Conservation (phyloP, 2,329 filamentous ascomycete genomes). For the Talaromyces sp. region DNA sequence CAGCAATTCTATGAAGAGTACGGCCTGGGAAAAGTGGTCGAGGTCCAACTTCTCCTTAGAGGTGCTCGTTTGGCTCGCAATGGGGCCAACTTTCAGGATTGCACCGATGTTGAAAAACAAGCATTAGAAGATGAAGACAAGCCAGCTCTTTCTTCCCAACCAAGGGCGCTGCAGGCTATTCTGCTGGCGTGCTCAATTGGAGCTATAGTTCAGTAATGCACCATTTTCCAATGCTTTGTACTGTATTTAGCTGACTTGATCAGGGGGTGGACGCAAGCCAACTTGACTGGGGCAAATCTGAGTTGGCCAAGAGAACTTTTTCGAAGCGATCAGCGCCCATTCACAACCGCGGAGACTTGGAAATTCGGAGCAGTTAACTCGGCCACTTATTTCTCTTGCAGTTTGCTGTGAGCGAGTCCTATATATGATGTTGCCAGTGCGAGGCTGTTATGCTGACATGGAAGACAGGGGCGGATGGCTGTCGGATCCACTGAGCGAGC, state of each 20-base stretch:
- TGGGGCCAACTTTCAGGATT: conserved; percentile 2
- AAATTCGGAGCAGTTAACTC: conserved; percentile 30
- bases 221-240: background rate
- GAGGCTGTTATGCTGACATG: background rate
- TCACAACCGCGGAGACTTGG: conserved; percentile 16
- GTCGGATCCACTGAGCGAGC: conserved; percentile 29
- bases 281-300: conserved; percentile 29
- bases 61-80: conserved; percentile 14
- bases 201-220: conserved; percentile 26
- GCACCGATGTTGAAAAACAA: conserved; percentile 6
- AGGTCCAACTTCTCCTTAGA: conserved; percentile 10
- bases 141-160: conserved; percentile 21
- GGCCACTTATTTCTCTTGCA: conserved; percentile 28
- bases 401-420: conserved; percentile 17
- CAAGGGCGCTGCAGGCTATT: conserved; percentile 27
- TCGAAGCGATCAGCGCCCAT: conserved; percentile 1
- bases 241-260: background rate
- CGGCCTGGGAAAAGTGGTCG: conserved; percentile 11
- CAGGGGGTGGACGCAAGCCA: conserved; percentile 30
- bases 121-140: conserved; percentile 13
- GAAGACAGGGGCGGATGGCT: conserved; percentile 23
- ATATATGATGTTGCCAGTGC: background rate
- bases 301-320: conserved; percentile 27
- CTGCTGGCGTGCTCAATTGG: conserved; percentile 29
- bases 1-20: conserved; percentile 9